Conservation (phyloP, 2,329 filamentous ascomycete species). For the Nakataea oryzae region DNA sequence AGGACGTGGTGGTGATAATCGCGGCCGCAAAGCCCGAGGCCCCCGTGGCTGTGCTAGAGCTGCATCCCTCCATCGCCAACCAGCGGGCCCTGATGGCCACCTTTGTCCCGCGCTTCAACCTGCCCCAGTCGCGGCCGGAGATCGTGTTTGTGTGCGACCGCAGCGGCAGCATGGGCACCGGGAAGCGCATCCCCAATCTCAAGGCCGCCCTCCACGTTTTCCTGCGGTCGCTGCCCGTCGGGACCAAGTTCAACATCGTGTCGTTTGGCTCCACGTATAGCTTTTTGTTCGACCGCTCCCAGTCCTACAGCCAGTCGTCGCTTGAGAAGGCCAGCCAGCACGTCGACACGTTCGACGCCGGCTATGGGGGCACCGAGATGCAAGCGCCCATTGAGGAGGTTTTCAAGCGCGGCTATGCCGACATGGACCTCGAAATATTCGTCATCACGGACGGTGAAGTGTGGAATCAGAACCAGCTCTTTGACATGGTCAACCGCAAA, state of each 20-base stretch:
- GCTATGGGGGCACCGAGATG: constrained; percentile 46
- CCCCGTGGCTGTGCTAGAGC: constrained; percentile 57
- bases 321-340: constrained; percentile 30
- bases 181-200: constrained; percentile 38
- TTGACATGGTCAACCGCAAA: constrained; percentile 31
- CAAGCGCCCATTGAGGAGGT: constrained; percentile 30
- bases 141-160: constrained; percentile 65
- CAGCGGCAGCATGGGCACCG: constrained; percentile 51
- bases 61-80: constrained; percentile 47
- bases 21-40: constrained; percentile 46
- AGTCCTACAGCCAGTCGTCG: constrained; percentile 30
- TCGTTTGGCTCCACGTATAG: constrained; percentile 44
- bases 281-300: constrained; percentile 36
- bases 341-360: constrained; percentile 27
- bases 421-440: constrained; percentile 41
- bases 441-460: constrained; percentile 47
- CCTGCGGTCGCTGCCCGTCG: constrained; percentile 53
- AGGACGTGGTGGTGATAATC: constrained; percentile 59
- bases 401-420: constrained; percentile 29
- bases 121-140: constrained; percentile 45
- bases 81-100: constrained; percentile 62
- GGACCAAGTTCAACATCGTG: constrained; percentile 60
- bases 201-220: constrained; percentile 49
- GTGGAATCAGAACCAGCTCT: constrained; percentile 32
- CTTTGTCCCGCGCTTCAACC: constrained; percentile 58